Base-by-base conservation (phyloP, 768 basidiomycete species). In the Ephemerocybe angulata region DNA sequence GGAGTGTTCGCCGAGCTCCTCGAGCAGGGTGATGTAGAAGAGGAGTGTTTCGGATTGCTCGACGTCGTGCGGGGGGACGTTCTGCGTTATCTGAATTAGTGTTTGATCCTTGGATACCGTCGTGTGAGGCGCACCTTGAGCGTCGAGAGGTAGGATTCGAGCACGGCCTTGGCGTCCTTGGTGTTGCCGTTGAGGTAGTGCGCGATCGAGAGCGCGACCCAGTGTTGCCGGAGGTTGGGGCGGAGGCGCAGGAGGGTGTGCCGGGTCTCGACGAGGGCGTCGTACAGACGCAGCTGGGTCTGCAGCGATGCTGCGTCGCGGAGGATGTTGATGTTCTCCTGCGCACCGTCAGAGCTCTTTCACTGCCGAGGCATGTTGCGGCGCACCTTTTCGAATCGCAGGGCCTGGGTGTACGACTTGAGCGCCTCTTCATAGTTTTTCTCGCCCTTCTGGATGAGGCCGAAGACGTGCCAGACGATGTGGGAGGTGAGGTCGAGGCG, bases 391-490 rank as follows among this genome's bases (percentile, higher is more conserved):
- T 98, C 97, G 63, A 90, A 90, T 57, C 82, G 81, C 60, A 95
- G 74, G 2, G 95, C 96, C 73, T 92, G 89, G 1, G 81, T 84
- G 70, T 98, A 98, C 24, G 93, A 94, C 64, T 93, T 90, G 63
- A 93, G 78, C 0, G 97, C 94, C 64, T 95, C 93, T 60, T 92
- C 91, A 63, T 93, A 98, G 65, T 96, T 93, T 71, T 90, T 94
- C 68, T 97, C 90, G 8, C 87, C 88, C 69, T 96, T 93, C 68
- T 94, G 90, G 21, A 97, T 85, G 63, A 99, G 87, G 25, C 93
- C 97, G 67, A 93, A 90, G 60, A 98, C 96, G 71, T 99, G 97
- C 95, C 97, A 98, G 66, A 87, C 88, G 66, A 99, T 98, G 65
- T 98, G 94, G 19, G 92, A 94, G 29, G 82, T 86, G 52, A 91